phyloP scores from a whole-genome alignment of 129 eudicot genomes.

The Escallonia herrerae region DNA sequence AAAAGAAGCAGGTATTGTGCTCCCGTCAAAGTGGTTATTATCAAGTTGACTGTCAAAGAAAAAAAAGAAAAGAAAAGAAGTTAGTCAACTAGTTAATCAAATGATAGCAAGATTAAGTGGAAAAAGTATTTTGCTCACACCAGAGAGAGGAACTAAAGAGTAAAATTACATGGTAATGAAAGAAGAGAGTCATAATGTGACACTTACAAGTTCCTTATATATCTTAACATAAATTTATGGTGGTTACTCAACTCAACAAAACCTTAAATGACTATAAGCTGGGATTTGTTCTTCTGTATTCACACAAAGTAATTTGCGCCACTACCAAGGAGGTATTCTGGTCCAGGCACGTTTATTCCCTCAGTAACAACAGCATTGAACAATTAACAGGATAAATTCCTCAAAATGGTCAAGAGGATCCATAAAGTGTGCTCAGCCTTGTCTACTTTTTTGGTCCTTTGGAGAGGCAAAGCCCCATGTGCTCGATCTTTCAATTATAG shows the following conservation, averaged over 20 bases:
- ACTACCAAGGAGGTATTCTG: too few species aligned
- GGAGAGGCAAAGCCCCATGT: too few species aligned
- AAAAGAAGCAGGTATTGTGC: constrained; percentile 54
- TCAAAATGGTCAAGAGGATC: too few species aligned
- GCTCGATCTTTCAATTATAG: too few species aligned
- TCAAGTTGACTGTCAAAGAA: constrained; percentile 94
- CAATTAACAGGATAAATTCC: too few species aligned
- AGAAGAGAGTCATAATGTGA: neutral
- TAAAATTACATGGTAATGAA: neutral
- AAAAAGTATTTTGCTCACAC: neutral
- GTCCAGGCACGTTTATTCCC: too few species aligned
- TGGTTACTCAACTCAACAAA: too few species aligned
- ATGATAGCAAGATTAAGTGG: neutral
- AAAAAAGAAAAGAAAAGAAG: constrained; percentile 7
- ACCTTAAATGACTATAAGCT: too few species aligned
- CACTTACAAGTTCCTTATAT: neutral
- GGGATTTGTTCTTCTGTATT: too few species aligned
- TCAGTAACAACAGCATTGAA: too few species aligned
- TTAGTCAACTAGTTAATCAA: neutral
- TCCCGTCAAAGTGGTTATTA: constrained; percentile 74
- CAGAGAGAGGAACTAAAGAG: neutral
- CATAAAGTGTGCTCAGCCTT: too few species aligned
- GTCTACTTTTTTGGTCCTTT: neutral
- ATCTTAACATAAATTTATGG: neutral
- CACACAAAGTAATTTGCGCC: too few species aligned